These are phyloP conservation scores for Pseudogymnoascus sp. DNA, from an alignment of 2,329 filamentous ascomycete genomes.

Conservation along the genomic window DNA sequence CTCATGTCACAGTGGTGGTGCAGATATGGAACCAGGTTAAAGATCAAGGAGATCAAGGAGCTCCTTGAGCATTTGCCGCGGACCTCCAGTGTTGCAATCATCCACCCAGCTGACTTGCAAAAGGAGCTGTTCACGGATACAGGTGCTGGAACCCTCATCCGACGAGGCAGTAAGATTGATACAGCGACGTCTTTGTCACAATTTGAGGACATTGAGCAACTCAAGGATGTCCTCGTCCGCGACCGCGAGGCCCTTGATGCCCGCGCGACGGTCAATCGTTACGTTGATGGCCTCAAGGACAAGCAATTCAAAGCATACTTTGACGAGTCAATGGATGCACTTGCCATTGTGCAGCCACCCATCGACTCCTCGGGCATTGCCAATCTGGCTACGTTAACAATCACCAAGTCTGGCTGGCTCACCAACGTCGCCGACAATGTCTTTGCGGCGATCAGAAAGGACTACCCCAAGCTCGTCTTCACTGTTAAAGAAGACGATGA, in stretches of 20 bases:
- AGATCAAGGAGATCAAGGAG: conserved; percentile 97
- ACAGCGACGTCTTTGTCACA: conserved; percentile 62
- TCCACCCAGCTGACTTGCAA: conserved; percentile 89
- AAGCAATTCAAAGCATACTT: conserved; percentile 87
- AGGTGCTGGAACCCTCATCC: conserved; percentile 85
- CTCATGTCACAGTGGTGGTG: conserved; percentile 94
- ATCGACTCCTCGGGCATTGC: conserved; percentile 58
- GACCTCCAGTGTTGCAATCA: conserved; percentile 92
- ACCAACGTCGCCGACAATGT: conserved; percentile 94
- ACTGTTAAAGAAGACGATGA: conserved; percentile 95
- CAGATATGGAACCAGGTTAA: conserved; percentile 84
- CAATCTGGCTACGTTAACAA: conserved; percentile 81
- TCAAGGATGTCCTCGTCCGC: conserved; percentile 75
- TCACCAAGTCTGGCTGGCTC: conserved; percentile 90
- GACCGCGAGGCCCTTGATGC: conserved; percentile 77
- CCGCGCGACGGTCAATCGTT: conserved; percentile 75
- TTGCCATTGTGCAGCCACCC: conserved; percentile 79
- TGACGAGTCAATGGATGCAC: conserved; percentile 85
- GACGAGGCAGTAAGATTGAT: conserved; percentile 81
- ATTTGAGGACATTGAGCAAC: conserved; percentile 64
- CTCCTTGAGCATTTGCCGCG: conserved; percentile 79
- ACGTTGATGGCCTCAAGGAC: conserved; percentile 67
- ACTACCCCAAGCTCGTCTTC: conserved; percentile 85
- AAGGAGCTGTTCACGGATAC: conserved; percentile 96
- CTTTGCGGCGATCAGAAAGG: conserved; percentile 87